Evolutionary conservation across 1,139 yeast species (phyloP).

Genomic region (Wickerhamomyces sp.): DNA sequence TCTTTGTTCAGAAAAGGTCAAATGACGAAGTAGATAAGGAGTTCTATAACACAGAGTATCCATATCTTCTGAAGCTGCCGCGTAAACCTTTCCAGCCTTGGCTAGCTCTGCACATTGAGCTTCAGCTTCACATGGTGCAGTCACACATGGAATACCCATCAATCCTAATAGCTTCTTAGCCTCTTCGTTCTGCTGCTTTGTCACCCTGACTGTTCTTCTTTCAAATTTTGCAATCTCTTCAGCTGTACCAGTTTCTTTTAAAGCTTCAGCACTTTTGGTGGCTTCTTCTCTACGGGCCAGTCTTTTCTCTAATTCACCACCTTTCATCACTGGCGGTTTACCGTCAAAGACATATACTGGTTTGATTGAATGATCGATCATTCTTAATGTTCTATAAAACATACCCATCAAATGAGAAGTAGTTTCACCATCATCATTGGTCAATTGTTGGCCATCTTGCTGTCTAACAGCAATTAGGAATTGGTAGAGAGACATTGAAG

Average conservation of each 20-base stretch:
- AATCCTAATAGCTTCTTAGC: constrained; percentile 72
- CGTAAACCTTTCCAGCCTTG: constrained; percentile 81
- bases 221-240: constrained; percentile 76
- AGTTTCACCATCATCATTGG: constrained; percentile 86
- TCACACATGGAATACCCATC: constrained; percentile 93
- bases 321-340: constrained; percentile 78
- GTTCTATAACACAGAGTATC: constrained; percentile 93
- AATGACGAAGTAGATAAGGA: constrained; percentile 75
- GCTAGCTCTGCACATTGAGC: constrained; percentile 97
- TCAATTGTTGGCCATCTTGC: constrained; percentile 91
- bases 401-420: constrained; percentile 95
- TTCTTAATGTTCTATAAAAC: constrained; percentile 84
- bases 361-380: constrained; percentile 87
- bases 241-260: constrained; percentile 74
- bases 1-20: constrained; percentile 91
- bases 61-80: constrained; percentile 99
- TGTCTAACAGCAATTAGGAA: constrained; percentile 94
- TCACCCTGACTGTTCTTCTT: constrained; percentile 82
- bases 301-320: constrained; percentile 90
- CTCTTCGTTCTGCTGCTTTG: constrained; percentile 89
- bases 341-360: constrained; percentile 98
- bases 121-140: constrained; percentile 98
- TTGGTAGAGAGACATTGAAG: constrained; percentile 90
- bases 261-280: constrained; percentile 60
- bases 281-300: constrained; percentile 81